A percentile compares a stretch with the other conserved stretches of the same genome.
These are phyloP conservation scores for Vickermania ingenoplastis DNA, from an alignment of 208 protist genomes.

Conservation along the genomic window DNA sequence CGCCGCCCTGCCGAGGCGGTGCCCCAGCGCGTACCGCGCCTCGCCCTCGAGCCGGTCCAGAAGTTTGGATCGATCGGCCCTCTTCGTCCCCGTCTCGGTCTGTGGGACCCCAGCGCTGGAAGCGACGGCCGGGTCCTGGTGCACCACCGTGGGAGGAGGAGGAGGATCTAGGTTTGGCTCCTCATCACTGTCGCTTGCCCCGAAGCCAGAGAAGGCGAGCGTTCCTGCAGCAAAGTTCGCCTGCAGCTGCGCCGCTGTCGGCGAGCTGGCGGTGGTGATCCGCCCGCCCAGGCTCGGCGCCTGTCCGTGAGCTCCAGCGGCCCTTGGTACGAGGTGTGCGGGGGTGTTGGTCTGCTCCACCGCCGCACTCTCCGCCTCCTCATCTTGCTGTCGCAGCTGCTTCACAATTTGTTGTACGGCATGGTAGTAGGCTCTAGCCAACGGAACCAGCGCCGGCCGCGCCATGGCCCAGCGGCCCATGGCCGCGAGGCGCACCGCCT, in stretches of 20 bases:
- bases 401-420: too few species aligned
- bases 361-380: neutral
- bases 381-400: neutral
- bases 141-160: neutral
- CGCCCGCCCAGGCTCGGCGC: neutral
- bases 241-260: neutral
- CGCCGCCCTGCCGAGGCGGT: too few species aligned
- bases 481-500: neutral
- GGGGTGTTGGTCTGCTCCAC: neutral
- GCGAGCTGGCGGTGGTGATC: neutral
- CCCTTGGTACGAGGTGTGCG: too few species aligned
- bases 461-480: neutral
- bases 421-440: neutral
- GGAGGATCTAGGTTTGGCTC: neutral
- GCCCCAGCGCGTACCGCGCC: too few species aligned
- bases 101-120: too few species aligned
- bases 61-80: too few species aligned
- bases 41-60: too few species aligned
- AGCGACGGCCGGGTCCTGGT: neutral
- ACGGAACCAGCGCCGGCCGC: neutral
- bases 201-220: neutral
- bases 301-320: too few species aligned
- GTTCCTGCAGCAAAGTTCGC: conserved; percentile 2
- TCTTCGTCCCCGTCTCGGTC: too few species aligned
- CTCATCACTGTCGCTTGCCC: neutral